Evolutionary conservation across 176 grass and related monocot genomes (phyloP), one percentile per base, ranked within the genome.

Genomic region (maize (Zea mays)): DNA sequence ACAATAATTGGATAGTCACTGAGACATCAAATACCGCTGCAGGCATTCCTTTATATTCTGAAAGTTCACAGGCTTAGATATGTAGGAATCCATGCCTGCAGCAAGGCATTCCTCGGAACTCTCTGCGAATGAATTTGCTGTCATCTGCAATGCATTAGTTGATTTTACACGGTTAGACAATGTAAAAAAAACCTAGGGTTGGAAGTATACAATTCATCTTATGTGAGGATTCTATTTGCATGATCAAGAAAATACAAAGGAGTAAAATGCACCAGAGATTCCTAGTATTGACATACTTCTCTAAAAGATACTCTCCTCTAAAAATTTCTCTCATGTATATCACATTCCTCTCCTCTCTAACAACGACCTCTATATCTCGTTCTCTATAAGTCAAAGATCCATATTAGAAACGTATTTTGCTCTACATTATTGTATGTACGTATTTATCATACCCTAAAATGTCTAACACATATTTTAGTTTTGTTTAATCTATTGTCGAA

Each of bases 21-120:
- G 86, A 68, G 81, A 85, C 20, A 80, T 45, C 62, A 93, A 83
- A 78, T 93, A 93, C 14, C 69, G 86, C 73, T 87, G 88, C 33
- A 97, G 60, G 63, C 87, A 86, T 75, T 88, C 84, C 80, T 91
- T 97, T 84, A 93, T 83, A 71, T 88, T 91, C 69, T 91, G 90
- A 41, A 93, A 88, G 67, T 87, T 93, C 71, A 91, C 80, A 52
- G 94, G 94, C 85, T 97, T 97, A 12, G 91, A 91, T 90, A 97
- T 83, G 79, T 93, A 93, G 54, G 89, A 97, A 84, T 97, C 94
- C 94, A 97, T 97, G 61, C 94, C 94, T 35, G 76, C 88, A 82
- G 83, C 86, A 73, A 97, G 89, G 82, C 94, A 97, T 35, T 91
- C 89, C 21, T 83, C 78, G 0, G 94, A 86, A 12, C 91, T 97